Evolutionary conservation across 2,329 filamentous ascomycete genomes (phyloP), one percentile per base, ranked within the genome.

Genomic region (Ophidiomyces ophidiicola): DNA sequence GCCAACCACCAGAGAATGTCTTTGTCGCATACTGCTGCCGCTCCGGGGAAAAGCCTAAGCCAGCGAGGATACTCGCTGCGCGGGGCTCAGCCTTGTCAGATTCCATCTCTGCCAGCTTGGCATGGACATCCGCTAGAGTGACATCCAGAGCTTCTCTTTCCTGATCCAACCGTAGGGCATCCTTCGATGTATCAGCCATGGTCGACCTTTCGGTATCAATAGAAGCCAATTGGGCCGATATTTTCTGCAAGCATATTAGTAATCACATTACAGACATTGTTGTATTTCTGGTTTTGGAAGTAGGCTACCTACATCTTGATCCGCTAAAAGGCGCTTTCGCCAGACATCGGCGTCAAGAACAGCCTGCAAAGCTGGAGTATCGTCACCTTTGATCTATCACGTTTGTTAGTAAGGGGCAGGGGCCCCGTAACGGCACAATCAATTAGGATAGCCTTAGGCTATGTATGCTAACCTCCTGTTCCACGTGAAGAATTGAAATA

Each of bases 1-100:
- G 79, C 90, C 90, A 98, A 81, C 90, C 90, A 72, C 90, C 90
- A 38, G 90, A 98, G 67, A 98, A 98, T 4, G 88, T 96, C 71
- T 84, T 96, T 39, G 90, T 98, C 11, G 90, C 80, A 57, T 74
- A 86, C 52, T 93, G 82, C 57, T 98, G 90, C 48, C 86, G 74
- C 62, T 96, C 90, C 14, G 83, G 62, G 0, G 90, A 96, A 73
- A 98, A 98, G 51, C 90, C 90, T 43, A 98, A 78, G 74, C 90
- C 90, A 44, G 90, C 88, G 38, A 98, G 71, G 56, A 98, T 98
- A 62, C 84, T 94, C 36, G 90, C 90, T 32, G 90, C 90, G 56
- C 90, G 74, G 47, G 90, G 82, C 57, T 98, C 90, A 43, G 90
- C 90, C 66, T 94, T 96, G 67, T 98, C 90, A 0, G 90, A 94